Evolutionary conservation across 495 filamentous ascomycete species (phyloP).

Genomic region (Penicillium dipodomyicola): DNA sequence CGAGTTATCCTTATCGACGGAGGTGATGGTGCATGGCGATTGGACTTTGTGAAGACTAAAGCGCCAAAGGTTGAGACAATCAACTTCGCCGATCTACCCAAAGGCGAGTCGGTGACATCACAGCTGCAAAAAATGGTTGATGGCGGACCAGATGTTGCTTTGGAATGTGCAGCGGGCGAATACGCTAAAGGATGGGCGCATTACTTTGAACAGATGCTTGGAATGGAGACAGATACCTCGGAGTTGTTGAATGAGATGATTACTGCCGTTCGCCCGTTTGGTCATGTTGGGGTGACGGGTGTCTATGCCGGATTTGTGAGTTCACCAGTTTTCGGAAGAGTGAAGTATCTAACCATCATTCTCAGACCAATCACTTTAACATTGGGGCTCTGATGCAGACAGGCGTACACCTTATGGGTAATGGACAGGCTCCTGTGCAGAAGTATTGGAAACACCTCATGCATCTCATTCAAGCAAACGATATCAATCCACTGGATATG

Average conservation of each 20-base stretch:
- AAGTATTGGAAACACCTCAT: slow-evolving; percentile 77
- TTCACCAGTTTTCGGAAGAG: slow-evolving; percentile 11
- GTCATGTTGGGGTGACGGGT: slow-evolving; percentile 73
- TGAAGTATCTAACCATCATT: not conserved
- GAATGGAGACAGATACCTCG: slow-evolving; percentile 79
- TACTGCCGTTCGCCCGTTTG: slow-evolving; percentile 69
- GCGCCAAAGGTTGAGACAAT: slow-evolving; percentile 61
- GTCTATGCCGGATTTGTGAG: slow-evolving; percentile 80
- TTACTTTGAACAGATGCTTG: slow-evolving; percentile 70
- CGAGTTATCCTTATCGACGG: slow-evolving; percentile 81
- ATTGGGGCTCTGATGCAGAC: slow-evolving; percentile 85
- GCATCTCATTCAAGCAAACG: slow-evolving; percentile 60
- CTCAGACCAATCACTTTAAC: slow-evolving; percentile 77
- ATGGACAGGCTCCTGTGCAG: slow-evolving; percentile 82
- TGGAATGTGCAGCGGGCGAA: slow-evolving; percentile 83
- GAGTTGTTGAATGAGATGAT: slow-evolving; percentile 91
- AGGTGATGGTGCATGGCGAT: slow-evolving; percentile 58
- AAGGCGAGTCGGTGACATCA: slow-evolving; percentile 59
- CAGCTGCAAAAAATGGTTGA: slow-evolving; percentile 71
- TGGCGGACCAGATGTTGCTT: slow-evolving; percentile 69
- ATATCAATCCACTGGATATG: slow-evolving; percentile 76
- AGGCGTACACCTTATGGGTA: slow-evolving; percentile 76
- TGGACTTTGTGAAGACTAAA: slow-evolving; percentile 64
- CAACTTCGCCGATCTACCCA: slow-evolving; percentile 53
- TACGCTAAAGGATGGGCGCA: slow-evolving; percentile 83